Evolutionary conservation across 2,329 filamentous ascomycete genomes (phyloP), one percentile per base, ranked within the genome.

Genomic region (Sporothrix pallida): DNA sequence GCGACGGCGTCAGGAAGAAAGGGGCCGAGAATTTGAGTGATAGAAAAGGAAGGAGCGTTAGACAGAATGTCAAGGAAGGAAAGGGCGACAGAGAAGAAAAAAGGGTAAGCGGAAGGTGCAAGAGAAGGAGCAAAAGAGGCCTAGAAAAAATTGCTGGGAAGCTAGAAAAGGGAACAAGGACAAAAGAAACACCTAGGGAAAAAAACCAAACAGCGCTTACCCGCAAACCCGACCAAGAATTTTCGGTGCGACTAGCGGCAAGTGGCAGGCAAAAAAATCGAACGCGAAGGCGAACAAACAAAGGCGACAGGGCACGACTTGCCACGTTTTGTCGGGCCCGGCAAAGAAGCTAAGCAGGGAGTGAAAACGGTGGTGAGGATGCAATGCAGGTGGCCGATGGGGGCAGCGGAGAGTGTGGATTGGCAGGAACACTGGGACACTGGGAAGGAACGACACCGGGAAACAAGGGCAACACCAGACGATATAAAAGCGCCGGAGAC

Each of bases 201-300:
- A 31, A 72, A 6, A 42, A 15, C 46, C n/a, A 72, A 71, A 71
- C 26, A 26, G 8, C 70, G 70, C 70, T 71, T 71, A 44, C 20
- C 56, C 58, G 70, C 44, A 63, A 71, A 63, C 48, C 70, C 70
- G 58, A 42, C 56, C 70, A 71, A 48, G 56, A 71, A 63, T 42
- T 63, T 71, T 71, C 56, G 31, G 70, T 37, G 54, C 26, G 56
- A 52, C 70, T 71, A 71, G 70, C 70, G 70, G 70, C 56, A 52
- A 71, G 17, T 71, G 56, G 69, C 70, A 71, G 70, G 70, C 56
- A 63, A 71, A 71, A 62, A 70, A 58, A 44, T 17, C 52, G 68
- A 23, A 42, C 37, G 52, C 69, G 52, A 52, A 71, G 69, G 58
- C 70, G 63, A 63, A 71, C 54, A 71, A 62, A 71, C 67, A 70